Evolutionary conservation across 129 eudicot species (phyloP).

Genomic region (Centaurea solstitialis): DNA sequence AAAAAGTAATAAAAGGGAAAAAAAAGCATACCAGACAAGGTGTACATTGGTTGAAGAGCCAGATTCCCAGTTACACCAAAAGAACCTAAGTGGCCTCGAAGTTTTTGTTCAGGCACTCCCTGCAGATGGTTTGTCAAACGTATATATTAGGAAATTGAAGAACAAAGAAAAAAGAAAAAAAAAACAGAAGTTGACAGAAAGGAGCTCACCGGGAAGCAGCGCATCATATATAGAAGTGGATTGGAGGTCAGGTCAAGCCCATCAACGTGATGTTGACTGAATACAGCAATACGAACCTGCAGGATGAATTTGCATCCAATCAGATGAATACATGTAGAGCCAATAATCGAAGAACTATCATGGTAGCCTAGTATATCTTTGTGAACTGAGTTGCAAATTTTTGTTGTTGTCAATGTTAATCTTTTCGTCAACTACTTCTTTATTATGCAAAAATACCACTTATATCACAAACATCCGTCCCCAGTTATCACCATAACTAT

Average conservation of each 20-base stretch:
- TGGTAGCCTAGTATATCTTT: background rate
- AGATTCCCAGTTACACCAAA: constrained; percentile 98
- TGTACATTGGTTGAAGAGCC: constrained; percentile 99
- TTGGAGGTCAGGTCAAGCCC: constrained; percentile 97
- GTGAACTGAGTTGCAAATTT: background rate
- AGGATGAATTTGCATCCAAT: background rate
- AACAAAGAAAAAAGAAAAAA: background rate
- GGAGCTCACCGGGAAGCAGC: constrained; percentile 91
- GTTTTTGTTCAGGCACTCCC: constrained; percentile 99
- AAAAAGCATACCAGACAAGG: constrained; percentile 74
- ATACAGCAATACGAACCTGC: constrained; percentile 98
- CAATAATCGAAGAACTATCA: background rate
- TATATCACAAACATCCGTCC: background rate
- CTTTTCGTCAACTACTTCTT: background rate
- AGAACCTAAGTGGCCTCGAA: constrained; percentile 92
- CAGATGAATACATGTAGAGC: constrained; percentile 7
- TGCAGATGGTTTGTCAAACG: constrained; percentile 37
- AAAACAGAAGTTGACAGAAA: background rate
- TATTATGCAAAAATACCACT: background rate
- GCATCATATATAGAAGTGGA: constrained; percentile 98
- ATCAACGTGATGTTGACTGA: constrained; percentile 98
- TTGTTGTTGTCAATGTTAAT: background rate
- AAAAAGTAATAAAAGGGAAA: background rate
- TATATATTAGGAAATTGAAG: background rate
- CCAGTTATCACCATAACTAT: background rate